These are phyloP conservation scores for Hypocrella siamensis DNA, from an alignment of 2,329 filamentous ascomycete genomes.

Conservation along the genomic window DNA sequence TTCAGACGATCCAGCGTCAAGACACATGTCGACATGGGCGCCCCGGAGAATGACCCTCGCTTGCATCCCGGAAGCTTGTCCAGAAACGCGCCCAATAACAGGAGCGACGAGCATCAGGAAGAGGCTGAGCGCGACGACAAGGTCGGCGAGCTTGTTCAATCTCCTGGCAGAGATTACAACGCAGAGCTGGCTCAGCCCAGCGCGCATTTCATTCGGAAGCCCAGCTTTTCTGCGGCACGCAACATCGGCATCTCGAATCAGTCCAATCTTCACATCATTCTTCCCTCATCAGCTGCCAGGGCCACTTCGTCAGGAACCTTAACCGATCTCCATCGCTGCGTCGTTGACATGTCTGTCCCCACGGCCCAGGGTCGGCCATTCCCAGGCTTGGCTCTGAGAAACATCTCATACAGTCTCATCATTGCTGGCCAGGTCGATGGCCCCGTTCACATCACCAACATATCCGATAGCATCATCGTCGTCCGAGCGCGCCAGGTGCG, in stretches of 20 bases:
- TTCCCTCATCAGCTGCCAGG: conserved; percentile 55
- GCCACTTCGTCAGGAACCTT: conserved; percentile 60
- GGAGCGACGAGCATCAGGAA: conserved; percentile 4
- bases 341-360: conserved; percentile 67
- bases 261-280: conserved; percentile 54
- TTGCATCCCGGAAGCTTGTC: conserved; percentile 19
- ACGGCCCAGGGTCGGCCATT: conserved; percentile 44
- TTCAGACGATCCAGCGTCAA: conserved; percentile 39
- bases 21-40: conserved; percentile 25
- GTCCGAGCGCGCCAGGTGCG: conserved; percentile 76
- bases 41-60: conserved; percentile 26
- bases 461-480: conserved; percentile 60
- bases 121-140: conserved; percentile 15
- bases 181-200: conserved; percentile 30
- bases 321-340: conserved; percentile 51
- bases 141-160: conserved; percentile 19
- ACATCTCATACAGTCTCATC: conserved; percentile 55
- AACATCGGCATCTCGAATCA: conserved; percentile 54
- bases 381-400: conserved; percentile 50
- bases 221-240: conserved; percentile 46
- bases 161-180: conserved; percentile 37
- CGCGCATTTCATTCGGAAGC: conserved; percentile 33
- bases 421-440: conserved; percentile 67
- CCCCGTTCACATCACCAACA: conserved; percentile 65
- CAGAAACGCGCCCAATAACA: conserved; percentile 10